These are phyloP conservation scores for Neoascochyta sp. DNA, from an alignment of 2,329 filamentous ascomycete genomes.

Conservation along the genomic window DNA sequence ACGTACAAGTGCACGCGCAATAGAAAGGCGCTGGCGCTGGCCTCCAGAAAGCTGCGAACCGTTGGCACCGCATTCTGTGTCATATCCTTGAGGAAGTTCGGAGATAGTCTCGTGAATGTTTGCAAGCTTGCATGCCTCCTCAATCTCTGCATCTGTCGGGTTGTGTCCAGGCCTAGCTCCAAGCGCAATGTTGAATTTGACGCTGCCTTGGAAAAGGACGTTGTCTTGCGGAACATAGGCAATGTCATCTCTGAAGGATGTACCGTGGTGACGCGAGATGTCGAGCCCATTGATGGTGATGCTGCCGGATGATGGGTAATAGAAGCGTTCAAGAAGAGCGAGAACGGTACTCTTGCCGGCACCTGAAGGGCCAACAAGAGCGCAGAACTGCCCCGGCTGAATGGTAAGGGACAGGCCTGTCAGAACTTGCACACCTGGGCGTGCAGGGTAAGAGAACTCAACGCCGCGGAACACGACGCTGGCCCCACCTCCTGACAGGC, in stretches of 20 bases:
- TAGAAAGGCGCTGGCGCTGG: slow-evolving; percentile 43
- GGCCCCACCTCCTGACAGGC: slow-evolving; percentile 60
- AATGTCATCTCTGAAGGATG: slow-evolving; percentile 44
- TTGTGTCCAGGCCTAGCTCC: slow-evolving; percentile 53
- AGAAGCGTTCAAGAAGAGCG: slow-evolving; percentile 52
- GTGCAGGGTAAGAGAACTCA: slow-evolving; percentile 62
- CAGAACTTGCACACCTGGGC: slow-evolving; percentile 57
- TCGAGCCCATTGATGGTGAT: slow-evolving; percentile 53
- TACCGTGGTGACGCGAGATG: slow-evolving; percentile 39
- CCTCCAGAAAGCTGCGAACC: slow-evolving; percentile 44
- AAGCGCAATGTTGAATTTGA: slow-evolving; percentile 47
- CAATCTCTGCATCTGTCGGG: slow-evolving; percentile 58
- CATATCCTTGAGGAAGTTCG: slow-evolving; percentile 61
- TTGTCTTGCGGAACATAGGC: slow-evolving; percentile 49
- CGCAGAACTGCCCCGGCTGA: slow-evolving; percentile 58
- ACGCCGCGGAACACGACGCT: slow-evolving; percentile 57
- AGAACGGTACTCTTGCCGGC: slow-evolving; percentile 66
- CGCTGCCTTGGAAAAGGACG: slow-evolving; percentile 47
- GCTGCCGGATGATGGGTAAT: slow-evolving; percentile 48
- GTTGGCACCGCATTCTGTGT: slow-evolving; percentile 50
- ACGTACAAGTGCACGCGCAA: slow-evolving; percentile 43
- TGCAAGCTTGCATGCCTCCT: slow-evolving; percentile 63
- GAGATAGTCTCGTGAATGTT: slow-evolving; percentile 68
- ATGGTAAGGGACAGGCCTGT: slow-evolving; percentile 56
- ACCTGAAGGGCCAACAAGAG: slow-evolving; percentile 63